phyloP scores from a whole-genome alignment of 306 rosid species.

The Oxytropis ochrocephala region DNA sequence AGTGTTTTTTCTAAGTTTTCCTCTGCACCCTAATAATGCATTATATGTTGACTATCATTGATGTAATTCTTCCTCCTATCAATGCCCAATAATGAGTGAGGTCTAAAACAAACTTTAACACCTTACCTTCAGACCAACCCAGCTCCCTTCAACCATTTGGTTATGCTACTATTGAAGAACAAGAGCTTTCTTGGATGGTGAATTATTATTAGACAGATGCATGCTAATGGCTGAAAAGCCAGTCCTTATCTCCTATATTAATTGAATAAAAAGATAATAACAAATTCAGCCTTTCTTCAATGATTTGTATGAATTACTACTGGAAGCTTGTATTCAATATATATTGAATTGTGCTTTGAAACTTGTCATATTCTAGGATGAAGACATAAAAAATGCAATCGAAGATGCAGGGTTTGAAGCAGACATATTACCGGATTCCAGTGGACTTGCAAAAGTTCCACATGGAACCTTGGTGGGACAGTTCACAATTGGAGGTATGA shows the following conservation, averaged over 20 bases:
- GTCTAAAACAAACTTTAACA: no score
- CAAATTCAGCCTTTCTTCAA: neutral
- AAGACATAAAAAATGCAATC: slow-evolving; percentile 75
- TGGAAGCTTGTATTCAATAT: slow-evolving; percentile 7
- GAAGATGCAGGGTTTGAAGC: slow-evolving; percentile 99
- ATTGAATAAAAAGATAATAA: neutral
- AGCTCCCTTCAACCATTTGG: neutral
- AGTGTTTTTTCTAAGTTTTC: no score
- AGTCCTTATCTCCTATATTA: neutral
- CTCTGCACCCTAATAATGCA: no score
- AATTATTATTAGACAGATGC: neutral
- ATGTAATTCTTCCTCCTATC: no score
- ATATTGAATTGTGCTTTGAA: slow-evolving; percentile 17
- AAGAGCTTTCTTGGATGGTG: slow-evolving; percentile 8
- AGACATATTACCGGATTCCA: slow-evolving; percentile 74
- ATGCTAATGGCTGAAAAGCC: neutral
- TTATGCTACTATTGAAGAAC: neutral
- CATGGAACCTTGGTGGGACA: slow-evolving; percentile 69
- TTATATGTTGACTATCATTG: no score
- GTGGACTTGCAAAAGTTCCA: slow-evolving; percentile 43
- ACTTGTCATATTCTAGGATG: slow-evolving; percentile 50
- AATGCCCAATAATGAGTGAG: no score
- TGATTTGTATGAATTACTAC: neutral
- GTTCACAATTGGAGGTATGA: slow-evolving; percentile 93
- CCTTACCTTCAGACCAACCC: no score